phyloP scores from a whole-genome alignment of 306 rosid species.

The Canavalia ensiformis region DNA sequence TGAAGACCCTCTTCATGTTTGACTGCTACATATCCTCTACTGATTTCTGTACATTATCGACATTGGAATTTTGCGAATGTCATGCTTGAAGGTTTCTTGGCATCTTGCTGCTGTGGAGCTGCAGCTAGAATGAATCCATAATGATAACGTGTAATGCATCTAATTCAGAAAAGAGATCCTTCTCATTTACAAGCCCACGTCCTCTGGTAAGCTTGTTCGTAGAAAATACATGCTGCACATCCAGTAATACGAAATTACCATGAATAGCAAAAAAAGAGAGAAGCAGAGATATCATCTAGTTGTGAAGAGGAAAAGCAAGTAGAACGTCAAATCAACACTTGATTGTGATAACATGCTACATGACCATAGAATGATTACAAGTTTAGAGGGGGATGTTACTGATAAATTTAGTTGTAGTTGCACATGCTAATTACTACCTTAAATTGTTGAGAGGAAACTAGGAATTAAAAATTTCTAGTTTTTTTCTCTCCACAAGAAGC shows the following conservation, averaged over 20 bases:
- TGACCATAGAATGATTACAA: no score
- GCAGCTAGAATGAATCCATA: not conserved
- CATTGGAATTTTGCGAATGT: not conserved
- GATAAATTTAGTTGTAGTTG: no score
- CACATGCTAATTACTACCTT: no score
- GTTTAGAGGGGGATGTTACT: no score
- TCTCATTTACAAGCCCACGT: slow-evolving; percentile 65
- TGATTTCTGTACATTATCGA: slow-evolving; percentile 19
- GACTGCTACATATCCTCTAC: not conserved
- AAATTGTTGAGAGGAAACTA: no score
- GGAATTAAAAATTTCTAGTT: no score
- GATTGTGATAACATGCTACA: no score
- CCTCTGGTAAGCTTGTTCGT: slow-evolving; percentile 79
- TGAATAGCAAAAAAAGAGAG: no score
- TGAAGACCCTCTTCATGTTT: not conserved
- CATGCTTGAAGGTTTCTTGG: not conserved
- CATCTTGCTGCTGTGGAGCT: not conserved
- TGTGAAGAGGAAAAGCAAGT: no score
- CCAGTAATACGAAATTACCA: slow-evolving; percentile 13
- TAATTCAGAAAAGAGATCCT: not conserved
- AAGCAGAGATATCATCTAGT: no score
- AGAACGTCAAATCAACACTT: no score
- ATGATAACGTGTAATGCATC: slow-evolving; percentile 40
- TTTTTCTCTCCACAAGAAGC: no score
- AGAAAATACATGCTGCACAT: slow-evolving; percentile 84